These are phyloP conservation scores for Wallemia hederae DNA, from an alignment of 1,284 basidiomycete genomes.

Conservation along the genomic window DNA sequence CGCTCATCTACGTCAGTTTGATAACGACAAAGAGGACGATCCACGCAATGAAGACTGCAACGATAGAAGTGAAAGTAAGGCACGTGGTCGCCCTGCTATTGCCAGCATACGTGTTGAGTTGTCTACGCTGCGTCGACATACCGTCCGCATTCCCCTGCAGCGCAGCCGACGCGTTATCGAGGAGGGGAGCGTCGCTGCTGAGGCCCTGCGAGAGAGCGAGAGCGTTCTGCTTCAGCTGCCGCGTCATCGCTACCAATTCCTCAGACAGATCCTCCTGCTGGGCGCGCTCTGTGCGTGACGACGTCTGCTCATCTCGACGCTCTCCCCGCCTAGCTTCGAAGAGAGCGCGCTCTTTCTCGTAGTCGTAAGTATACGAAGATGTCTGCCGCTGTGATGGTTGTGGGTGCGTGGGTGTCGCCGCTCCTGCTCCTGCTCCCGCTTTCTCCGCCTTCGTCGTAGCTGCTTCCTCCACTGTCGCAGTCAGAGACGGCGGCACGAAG, in stretches of 20 bases:
- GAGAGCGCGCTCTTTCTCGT: not conserved
- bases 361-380: not conserved
- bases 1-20: not conserved
- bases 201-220: not conserved
- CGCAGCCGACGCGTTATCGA: not conserved
- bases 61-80: not conserved
- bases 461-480: not conserved
- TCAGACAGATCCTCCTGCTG: not conserved
- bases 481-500: not conserved
- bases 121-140: not conserved
- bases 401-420: not conserved
- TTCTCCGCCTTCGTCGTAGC: not conserved
- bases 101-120: not conserved
- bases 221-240: not conserved
- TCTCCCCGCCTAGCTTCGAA: not conserved
- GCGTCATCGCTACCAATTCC: not conserved
- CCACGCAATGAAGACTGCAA: not conserved
- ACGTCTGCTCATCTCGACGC: not conserved
- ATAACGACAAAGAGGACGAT: not conserved
- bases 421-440: not conserved
- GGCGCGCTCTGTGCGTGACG: not conserved
- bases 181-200: not conserved
- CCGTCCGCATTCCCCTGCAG: not conserved
- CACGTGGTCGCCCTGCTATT: not conserved
- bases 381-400: not conserved